Base-by-base conservation (phyloP, 2,329 filamentous ascomycete species). In the Phoma sp. region DNA sequence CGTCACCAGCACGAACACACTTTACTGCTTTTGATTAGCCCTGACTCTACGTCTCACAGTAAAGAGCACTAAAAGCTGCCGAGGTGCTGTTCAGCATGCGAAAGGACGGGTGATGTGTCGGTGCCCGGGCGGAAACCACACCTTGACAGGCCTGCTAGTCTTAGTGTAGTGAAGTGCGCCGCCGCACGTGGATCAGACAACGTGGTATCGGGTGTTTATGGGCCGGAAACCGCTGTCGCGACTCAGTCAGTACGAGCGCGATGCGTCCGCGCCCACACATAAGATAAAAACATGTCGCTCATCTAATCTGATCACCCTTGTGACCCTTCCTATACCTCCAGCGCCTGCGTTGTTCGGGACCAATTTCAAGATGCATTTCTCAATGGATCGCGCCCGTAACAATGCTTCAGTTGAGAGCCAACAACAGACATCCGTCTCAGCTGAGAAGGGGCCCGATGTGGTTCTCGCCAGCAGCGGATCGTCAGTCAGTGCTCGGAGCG, bases 221-320 rank as follows among this genome's bases (percentile, higher is more conserved):
- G 46, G 36, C 36, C 36, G 31, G 46, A 31, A 21, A 7, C 5
- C 8, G 41, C 37, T 37, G 9, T 29, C 9, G 12, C 41, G 46
- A 43, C 41, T 51, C 52, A 55, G n/a, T n/a, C 36, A 36, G 32
- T 13, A 37, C 41, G 35, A 38, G 41, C 15, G 8, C 8, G 31
- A 25, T 24, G 27, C 37, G 10, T 33, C 33, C 22, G 22, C 40
- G 10, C 40, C n/a, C 31, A 32, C 45, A 36, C 25, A 47, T 41
- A 46, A 51, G 41, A 55, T 43, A 29, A 37, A 51, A 33, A 31
- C 19, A 35, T 35, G 36, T 43, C 37, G n/a, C 32, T 29, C 38
- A 52, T 57, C 54, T 57, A 48, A 57, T 57, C 48, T 57, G 54
- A 57, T 57, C 33, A 13, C 3, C 37, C 21, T 37, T 13, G 19